Conservation (phyloP, 208 protist species). For the Trypanosoma boissoni region DNA sequence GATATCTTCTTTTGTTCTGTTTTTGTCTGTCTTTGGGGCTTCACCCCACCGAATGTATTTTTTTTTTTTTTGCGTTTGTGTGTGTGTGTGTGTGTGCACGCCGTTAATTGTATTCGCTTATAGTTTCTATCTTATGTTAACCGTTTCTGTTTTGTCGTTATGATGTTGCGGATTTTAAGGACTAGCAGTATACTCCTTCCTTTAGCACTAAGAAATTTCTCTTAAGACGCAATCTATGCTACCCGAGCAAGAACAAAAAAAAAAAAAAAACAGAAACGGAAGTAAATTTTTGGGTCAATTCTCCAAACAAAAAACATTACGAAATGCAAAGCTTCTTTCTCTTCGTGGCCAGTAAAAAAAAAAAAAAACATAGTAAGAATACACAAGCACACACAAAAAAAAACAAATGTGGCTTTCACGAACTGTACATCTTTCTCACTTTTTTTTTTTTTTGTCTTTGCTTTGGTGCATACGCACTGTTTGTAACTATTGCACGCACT, state of each 20-base stretch:
- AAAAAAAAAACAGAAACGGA: constrained; percentile 5
- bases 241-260: neutral
- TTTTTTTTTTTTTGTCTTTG: too few relatives aligned
- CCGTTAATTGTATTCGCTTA: constrained; percentile 1
- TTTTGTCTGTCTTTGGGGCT: neutral
- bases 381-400: neutral
- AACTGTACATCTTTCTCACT: too few relatives aligned
- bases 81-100: constrained; percentile 8
- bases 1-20: too few relatives aligned
- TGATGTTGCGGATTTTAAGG: neutral
- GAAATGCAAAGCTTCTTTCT: too few relatives aligned
- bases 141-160: neutral
- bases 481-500: too few relatives aligned
- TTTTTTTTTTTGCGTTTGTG: neutral
- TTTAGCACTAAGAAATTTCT: too few relatives aligned
- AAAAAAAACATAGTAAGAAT: constrained; percentile 4
- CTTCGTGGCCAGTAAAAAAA: too few relatives aligned
- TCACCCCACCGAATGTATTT: constrained; percentile 1
- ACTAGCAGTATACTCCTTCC: neutral
- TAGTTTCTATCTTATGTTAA: constrained; percentile 9
- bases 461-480: too few relatives aligned
- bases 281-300: neutral
- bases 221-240: neutral
- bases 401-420: too few relatives aligned
- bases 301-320: too few relatives aligned